These are phyloP conservation scores for Fomitopsis serialis DNA, from an alignment of 768 basidiomycete genomes.

Conservation along the genomic window DNA sequence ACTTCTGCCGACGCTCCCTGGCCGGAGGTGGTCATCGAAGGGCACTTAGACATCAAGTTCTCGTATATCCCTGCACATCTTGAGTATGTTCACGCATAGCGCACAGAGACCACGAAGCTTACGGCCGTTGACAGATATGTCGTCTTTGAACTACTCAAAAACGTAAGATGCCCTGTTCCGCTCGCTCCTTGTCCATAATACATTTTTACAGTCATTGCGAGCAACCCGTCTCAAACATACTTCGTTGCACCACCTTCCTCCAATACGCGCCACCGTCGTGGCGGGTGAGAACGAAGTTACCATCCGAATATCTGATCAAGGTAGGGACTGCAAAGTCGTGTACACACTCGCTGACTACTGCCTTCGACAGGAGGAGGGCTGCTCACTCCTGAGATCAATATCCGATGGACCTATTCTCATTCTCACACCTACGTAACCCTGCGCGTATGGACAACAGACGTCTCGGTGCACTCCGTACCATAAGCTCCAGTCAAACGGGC, in stretches of 20 bases:
- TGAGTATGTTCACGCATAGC: conserved; percentile 48
- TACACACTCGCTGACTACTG: background rate
- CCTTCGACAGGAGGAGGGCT: conserved; percentile 64
- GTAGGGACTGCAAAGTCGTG: conserved; percentile 28
- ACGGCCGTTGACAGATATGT: conserved; percentile 53
- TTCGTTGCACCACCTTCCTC: conserved; percentile 40
- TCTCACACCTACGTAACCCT: conserved; percentile 80
- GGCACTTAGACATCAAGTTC: conserved; percentile 64
- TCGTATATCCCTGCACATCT: conserved; percentile 85
- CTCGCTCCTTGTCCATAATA: background rate
- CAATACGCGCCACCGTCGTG: conserved; percentile 70
- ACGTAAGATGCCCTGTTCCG: conserved; percentile 41
- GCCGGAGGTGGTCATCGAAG: conserved; percentile 69
- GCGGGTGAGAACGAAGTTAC: conserved; percentile 68
- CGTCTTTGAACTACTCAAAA: conserved; percentile 85
- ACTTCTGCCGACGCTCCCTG: conserved; percentile 30
- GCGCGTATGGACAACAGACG: conserved; percentile 61
- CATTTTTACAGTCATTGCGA: conserved; percentile 53
- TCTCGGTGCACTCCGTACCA: conserved; percentile 60
- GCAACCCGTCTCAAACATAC: conserved; percentile 55
- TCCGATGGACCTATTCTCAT: conserved; percentile 81
- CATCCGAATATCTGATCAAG: conserved; percentile 89
- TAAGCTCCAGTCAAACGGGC: conserved; percentile 54
- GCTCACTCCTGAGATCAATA: conserved; percentile 42
- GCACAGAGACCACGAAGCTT: background rate